Evolutionary conservation across 2,329 filamentous ascomycete species (phyloP), one percentile per base, ranked within the genome.

Genomic region (Chaetomiaceae sp.): DNA sequence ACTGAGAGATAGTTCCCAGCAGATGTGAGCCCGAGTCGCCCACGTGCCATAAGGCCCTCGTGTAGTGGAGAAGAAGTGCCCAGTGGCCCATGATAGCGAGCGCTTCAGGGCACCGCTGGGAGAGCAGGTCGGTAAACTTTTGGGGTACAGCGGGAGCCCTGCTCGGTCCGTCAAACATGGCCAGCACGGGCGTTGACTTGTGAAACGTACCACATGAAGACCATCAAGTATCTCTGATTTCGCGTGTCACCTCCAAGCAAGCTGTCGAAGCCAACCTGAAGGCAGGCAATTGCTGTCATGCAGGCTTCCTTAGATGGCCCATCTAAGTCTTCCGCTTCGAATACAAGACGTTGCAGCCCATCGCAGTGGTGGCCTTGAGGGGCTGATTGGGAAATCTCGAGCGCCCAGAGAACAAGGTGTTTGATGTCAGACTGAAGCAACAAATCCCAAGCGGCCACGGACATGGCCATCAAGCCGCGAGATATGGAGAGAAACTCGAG

Each of bases 21-120:
- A 68, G 53, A 23, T 64, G 57, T 11, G 51, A 48, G 32, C 65
- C 64, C 20, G 62, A 48, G 29, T 60, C 59, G 16, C 55, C 69
- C 57, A 74, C 66, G 23, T 73, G 64, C 74, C 75, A 77, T 32
- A 66, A 62, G 4, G 61, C 54, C 8, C 69, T 64, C 36, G 67
- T 71, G 13, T 66, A 66, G 54, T 77, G 72, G n/a, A 79, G 63
- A 37, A 79, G 58, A 4, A 77, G 69, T 10, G 75, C 75, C 53
- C 77, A 78, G 58, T 79, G 71, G 5, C 74, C 75, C 20, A 80
- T 62, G 6, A 79, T 69, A 10, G 76, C 65, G 21, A 80, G 63
- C 7, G 72, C 72, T 43, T 73, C 72, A 0, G 72, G 70, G 0
- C 66, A 64, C n/a, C 66, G 60, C 25, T 67, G 65, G 14, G 64